These are phyloP conservation scores for Aspergillus awamori DNA, from an alignment of 2,329 filamentous ascomycete species.

Conservation along the genomic window DNA sequence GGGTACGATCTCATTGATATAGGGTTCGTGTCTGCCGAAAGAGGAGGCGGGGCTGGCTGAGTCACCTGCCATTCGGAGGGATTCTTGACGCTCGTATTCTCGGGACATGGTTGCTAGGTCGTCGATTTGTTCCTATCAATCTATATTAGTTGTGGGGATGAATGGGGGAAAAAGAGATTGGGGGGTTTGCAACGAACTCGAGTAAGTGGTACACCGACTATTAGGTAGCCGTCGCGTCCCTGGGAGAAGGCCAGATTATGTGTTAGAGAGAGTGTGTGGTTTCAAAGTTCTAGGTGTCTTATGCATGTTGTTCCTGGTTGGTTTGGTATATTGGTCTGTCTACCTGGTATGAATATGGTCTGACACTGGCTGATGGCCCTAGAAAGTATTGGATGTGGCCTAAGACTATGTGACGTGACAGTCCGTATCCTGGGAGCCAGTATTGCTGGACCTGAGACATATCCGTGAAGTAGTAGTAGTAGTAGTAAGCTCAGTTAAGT, in stretches of 20 bases:
- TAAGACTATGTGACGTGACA: slow-evolving; percentile 54
- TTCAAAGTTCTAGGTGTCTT: background rate
- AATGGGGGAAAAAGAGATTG: background rate
- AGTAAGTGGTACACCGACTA: slow-evolving; percentile 50
- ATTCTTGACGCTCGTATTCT: slow-evolving; percentile 53
- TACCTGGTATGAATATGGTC: slow-evolving; percentile 54
- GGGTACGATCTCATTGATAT: slow-evolving; percentile 48
- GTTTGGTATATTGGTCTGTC: background rate
- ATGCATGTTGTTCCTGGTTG: too few species aligned
- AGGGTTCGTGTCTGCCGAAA: slow-evolving; percentile 36
- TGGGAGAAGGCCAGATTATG: slow-evolving; percentile 22
- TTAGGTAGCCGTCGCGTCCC: slow-evolving; percentile 54
- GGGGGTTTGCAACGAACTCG: slow-evolving; percentile 37
- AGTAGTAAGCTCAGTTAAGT: too few species aligned
- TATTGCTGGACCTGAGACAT: slow-evolving; percentile 49
- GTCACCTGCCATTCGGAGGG: slow-evolving; percentile 47
- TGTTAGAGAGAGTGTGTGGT: background rate
- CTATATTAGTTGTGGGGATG: slow-evolving; percentile 14
- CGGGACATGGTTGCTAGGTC: slow-evolving; percentile 51
- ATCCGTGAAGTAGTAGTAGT: background rate
- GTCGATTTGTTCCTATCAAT: slow-evolving; percentile 51
- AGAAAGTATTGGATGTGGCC: slow-evolving; percentile 54
- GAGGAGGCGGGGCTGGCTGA: slow-evolving; percentile 18
- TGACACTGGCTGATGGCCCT: slow-evolving; percentile 49
- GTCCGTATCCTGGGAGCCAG: slow-evolving; percentile 52